phyloP scores from a whole-genome alignment of 1,284 basidiomycete species.

The Ganoderma leucocontextum region DNA sequence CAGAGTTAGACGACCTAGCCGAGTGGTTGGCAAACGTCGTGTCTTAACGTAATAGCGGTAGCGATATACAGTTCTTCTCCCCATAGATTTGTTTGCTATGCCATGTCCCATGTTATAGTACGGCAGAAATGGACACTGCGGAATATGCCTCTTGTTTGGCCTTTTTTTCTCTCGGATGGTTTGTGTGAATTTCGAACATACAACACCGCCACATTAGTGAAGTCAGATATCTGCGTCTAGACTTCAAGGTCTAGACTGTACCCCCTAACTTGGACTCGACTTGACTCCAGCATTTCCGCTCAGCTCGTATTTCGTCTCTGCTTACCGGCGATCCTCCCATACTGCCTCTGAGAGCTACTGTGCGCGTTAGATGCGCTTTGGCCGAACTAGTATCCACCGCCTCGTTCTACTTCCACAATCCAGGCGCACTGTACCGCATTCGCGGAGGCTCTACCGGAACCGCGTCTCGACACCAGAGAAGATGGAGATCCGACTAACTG shows the following conservation, averaged over 20 bases:
- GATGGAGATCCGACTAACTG: slow-evolving; percentile 58
- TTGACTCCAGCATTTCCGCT: neutral
- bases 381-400: neutral
- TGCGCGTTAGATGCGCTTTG: slow-evolving; percentile 21
- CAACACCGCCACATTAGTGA: slow-evolving; percentile 24
- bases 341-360: neutral
- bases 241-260: neutral
- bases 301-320: neutral
- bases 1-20: slow-evolving; percentile 47
- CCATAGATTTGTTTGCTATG: neutral
- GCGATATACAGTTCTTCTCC: neutral
- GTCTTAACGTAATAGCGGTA: slow-evolving; percentile 12
- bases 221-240: slow-evolving; percentile 7
- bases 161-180: neutral
- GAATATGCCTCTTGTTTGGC: neutral
- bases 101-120: neutral
- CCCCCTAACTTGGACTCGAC: neutral
- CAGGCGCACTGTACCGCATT: slow-evolving; percentile 7
- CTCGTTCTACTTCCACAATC: neutral
- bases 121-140: neutral
- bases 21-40: slow-evolving; percentile 50
- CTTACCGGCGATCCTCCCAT: neutral
- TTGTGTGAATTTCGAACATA: too few relatives aligned
- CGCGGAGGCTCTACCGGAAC: slow-evolving; percentile 21
- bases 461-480: slow-evolving; percentile 33